Conservation (phyloP, 768 basidiomycete species). For the Leucosporidium scottii region DNA sequence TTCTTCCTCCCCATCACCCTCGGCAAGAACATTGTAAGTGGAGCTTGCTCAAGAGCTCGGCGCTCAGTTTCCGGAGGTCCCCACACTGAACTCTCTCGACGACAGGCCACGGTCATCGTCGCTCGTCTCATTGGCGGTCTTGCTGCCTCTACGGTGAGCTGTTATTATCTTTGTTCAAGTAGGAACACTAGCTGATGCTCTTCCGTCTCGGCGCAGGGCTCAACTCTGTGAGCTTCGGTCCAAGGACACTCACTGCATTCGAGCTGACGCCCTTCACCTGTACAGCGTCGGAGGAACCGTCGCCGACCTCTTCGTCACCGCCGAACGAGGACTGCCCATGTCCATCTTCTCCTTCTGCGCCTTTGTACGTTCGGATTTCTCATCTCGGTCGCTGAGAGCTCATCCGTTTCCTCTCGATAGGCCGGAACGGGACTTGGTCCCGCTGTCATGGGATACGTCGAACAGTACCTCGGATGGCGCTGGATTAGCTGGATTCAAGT, state of each 20-base stretch:
- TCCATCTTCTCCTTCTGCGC: conserved; percentile 60
- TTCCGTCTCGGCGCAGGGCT: neutral
- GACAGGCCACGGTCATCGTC: conserved; percentile 38
- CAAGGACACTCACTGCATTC: too few relatives aligned
- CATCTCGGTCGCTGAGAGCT: too few relatives aligned
- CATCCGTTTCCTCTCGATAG: too few relatives aligned
- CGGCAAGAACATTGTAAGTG: conserved; percentile 38
- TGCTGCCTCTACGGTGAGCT: conserved; percentile 40
- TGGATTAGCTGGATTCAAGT: conserved; percentile 54
- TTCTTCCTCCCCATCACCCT: conserved; percentile 35
- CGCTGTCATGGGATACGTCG: conserved; percentile 7
- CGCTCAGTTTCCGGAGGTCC: too few relatives aligned
- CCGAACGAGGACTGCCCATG: conserved; percentile 55
- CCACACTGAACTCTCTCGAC: too few relatives aligned
- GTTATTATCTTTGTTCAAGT: neutral
- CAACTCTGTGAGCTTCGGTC: conserved; percentile 33
- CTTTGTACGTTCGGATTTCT: too few relatives aligned
- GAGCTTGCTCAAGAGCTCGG: too few relatives aligned
- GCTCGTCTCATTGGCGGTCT: conserved; percentile 41
- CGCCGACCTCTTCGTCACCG: conserved; percentile 41
- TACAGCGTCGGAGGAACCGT: conserved; percentile 44
- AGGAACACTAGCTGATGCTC: too few relatives aligned
- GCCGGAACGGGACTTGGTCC: conserved; percentile 52
- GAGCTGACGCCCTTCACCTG: too few relatives aligned
- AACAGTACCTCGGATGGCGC: conserved; percentile 47